A percentile compares a stretch with the other conserved stretches of the same genome.
These are phyloP conservation scores for Jatropha curcas DNA, from an alignment of 345 rosid genomes.

Conservation along the genomic window DNA sequence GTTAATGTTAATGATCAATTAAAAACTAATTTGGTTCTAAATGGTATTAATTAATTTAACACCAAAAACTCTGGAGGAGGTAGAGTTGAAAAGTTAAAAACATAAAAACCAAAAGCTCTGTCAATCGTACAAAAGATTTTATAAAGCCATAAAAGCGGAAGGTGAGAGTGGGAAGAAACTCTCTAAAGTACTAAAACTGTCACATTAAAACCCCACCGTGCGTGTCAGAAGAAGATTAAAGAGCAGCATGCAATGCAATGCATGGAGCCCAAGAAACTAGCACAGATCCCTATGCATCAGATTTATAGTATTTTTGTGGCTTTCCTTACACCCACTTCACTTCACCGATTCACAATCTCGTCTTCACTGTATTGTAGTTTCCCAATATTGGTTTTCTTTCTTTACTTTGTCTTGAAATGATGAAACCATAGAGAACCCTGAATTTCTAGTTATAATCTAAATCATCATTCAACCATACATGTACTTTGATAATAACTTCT, in stretches of 20 bases:
- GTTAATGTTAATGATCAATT: too few species aligned
- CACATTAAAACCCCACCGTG: conserved; percentile 6
- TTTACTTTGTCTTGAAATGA: not conserved
- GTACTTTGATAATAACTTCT: not conserved
- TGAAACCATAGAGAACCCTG: not conserved
- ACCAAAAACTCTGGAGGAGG: too few species aligned
- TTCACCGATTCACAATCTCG: too few species aligned
- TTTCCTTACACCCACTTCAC: too few species aligned
- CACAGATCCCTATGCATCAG: not conserved
- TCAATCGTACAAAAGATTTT: not conserved
- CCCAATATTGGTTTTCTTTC: too few species aligned
- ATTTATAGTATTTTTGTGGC: too few species aligned
- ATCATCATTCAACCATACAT: not conserved
- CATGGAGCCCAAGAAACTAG: not conserved
- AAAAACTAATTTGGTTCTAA: too few species aligned
- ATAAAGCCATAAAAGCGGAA: not conserved
- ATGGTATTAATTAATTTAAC: too few species aligned
- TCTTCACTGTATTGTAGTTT: too few species aligned
- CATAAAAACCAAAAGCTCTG: not conserved
- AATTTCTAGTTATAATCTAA: not conserved
- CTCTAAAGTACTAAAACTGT: not conserved
- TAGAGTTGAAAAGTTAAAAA: too few species aligned
- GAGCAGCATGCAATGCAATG: too few species aligned
- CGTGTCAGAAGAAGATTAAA: not conserved
- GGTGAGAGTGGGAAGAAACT: not conserved